phyloP scores from a whole-genome alignment of 331 rosid species.

The Prunus yedoensis region DNA sequence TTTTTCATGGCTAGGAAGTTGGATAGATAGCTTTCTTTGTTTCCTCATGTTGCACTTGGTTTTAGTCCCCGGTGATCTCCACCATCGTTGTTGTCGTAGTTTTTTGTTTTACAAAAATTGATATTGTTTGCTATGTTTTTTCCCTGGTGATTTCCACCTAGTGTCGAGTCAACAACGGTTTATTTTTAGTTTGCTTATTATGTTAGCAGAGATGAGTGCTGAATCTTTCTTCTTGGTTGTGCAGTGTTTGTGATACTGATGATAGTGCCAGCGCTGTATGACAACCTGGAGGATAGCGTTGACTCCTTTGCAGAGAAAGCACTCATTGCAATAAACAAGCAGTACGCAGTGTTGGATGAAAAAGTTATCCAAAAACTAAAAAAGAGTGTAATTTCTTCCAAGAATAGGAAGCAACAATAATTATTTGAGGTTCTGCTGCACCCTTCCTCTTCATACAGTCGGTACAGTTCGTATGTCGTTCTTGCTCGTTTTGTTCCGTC shows the following conservation, averaged over 20 bases:
- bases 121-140: no score
- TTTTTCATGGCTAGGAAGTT: neutral
- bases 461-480: neutral
- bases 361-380: conserved; percentile 24
- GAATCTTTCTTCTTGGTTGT: conserved; percentile 23
- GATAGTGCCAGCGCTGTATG: conserved; percentile 49
- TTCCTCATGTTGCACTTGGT: no score
- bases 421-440: conserved; percentile 1
- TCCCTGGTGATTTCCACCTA: no score
- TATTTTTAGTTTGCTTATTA: neutral
- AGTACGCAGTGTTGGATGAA: conserved; percentile 36
- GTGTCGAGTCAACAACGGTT: no score
- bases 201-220: neutral
- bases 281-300: conserved; percentile 45
- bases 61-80: no score
- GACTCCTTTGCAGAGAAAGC: conserved; percentile 49
- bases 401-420: conserved; percentile 9
- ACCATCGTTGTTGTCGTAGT: no score
- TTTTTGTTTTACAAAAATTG: no score
- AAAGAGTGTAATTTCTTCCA: neutral
- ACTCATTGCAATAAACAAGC: conserved; percentile 31
- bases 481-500: neutral
- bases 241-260: conserved; percentile 44
- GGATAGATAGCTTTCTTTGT: no score
- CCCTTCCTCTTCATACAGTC: neutral